Conservation (phyloP, 2,329 filamentous ascomycete species). For the Aspergillus niger region DNA sequence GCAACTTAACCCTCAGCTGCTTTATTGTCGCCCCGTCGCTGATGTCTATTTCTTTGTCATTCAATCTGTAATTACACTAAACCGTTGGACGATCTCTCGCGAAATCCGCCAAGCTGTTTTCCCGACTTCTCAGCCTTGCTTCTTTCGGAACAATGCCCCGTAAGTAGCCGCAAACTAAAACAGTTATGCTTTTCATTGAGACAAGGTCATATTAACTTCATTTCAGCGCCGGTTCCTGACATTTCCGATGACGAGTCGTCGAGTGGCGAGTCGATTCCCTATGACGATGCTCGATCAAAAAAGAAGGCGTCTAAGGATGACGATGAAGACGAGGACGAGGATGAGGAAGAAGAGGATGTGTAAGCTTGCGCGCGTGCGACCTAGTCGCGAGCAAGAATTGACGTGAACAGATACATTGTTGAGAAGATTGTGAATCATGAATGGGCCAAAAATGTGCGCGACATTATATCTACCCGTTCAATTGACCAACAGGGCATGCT, state of each 20-base stretch:
- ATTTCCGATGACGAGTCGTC: constrained; percentile 42
- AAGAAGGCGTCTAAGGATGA: constrained; percentile 19
- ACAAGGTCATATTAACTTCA: constrained; percentile 17
- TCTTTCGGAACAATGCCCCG: constrained; percentile 42
- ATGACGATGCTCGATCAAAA: constrained; percentile 30
- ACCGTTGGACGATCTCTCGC: neutral
- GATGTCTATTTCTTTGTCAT: neutral
- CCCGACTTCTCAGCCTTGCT: constrained; percentile 26
- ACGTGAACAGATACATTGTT: constrained; percentile 40
- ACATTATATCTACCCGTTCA: neutral
- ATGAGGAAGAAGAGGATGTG: constrained; percentile 40
- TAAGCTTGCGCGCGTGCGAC: constrained; percentile 26
- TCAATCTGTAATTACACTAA: neutral
- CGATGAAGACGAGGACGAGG: constrained; percentile 33
- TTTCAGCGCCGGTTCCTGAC: constrained; percentile 34
- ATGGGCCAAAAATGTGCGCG: constrained; percentile 39
- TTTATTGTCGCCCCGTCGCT: neutral
- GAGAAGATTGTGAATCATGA: constrained; percentile 43
- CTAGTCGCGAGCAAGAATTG: constrained; percentile 16
- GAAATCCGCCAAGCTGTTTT: constrained; percentile 34
- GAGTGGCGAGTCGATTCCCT: constrained; percentile 41
- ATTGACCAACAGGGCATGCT: neutral
- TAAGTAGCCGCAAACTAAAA: constrained; percentile 30
- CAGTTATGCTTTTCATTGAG: constrained; percentile 3
- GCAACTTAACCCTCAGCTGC: constrained; percentile 8